phyloP scores from a whole-genome alignment of 1,139 yeast species.

The Pichia sp. region DNA sequence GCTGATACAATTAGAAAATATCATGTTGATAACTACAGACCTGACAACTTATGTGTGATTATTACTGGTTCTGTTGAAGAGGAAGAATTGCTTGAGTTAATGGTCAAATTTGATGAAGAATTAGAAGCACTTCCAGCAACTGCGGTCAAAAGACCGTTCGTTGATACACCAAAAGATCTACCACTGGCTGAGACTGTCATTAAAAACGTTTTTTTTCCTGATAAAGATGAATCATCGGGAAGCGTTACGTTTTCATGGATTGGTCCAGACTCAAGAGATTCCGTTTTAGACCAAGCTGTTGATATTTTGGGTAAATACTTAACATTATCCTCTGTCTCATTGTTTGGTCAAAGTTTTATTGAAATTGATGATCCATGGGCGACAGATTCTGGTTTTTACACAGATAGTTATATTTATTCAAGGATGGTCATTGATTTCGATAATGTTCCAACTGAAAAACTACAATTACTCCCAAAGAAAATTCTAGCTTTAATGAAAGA shows the following conservation, averaged over 20 bases:
- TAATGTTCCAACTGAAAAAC: slow-evolving; percentile 70
- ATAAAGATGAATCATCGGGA: slow-evolving; percentile 79
- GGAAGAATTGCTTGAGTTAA: slow-evolving; percentile 51
- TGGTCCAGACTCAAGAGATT: slow-evolving; percentile 61
- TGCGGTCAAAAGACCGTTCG: slow-evolving; percentile 62
- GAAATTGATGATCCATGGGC: slow-evolving; percentile 83
- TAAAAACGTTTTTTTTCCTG: slow-evolving; percentile 72
- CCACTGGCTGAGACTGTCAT: slow-evolving; percentile 34
- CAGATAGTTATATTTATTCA: slow-evolving; percentile 62
- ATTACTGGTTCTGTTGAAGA: slow-evolving; percentile 82
- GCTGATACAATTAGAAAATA: slow-evolving; percentile 70
- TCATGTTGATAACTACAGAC: slow-evolving; percentile 66
- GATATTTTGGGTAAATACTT: slow-evolving; percentile 71
- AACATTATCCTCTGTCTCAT: slow-evolving; percentile 66
- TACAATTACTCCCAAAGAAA: slow-evolving; percentile 46
- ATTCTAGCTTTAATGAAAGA: slow-evolving; percentile 45
- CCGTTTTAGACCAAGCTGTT: slow-evolving; percentile 55
- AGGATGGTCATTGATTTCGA: slow-evolving; percentile 52
- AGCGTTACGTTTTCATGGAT: slow-evolving; percentile 73
- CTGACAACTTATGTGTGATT: slow-evolving; percentile 78
- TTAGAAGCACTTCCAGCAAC: slow-evolving; percentile 38
- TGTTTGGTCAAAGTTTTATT: slow-evolving; percentile 60
- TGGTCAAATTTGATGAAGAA: slow-evolving; percentile 58
- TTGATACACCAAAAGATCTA: slow-evolving; percentile 55
- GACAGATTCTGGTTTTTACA: slow-evolving; percentile 58